Evolutionary conservation across 106 monocot species (phyloP), one percentile per base, ranked within the genome.

Genomic region (Dactylorhiza incarnata): DNA sequence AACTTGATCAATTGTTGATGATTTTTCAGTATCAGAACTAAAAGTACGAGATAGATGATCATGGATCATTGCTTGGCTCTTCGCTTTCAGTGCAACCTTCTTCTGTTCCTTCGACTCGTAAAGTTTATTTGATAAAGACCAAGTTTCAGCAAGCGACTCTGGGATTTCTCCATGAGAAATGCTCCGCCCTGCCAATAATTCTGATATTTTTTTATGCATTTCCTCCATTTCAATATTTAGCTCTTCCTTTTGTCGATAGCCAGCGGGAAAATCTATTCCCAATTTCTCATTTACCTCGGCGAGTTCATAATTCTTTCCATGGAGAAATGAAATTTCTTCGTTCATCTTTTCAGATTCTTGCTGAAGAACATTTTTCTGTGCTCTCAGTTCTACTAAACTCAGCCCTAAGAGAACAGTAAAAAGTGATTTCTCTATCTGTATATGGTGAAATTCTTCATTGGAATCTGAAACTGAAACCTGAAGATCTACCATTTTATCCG

Each of bases 371-470:
- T 58, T 75, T 50, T 82, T 94, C 49, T 85, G 78, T 14, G 48
- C 78, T 45, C 61, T 82, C 72, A 92, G 55, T 55, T 82, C 77
- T 12, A 50, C 65, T 16, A 86, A 16, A 74, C 83, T 84, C 13
- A 80, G 82, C 70, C 79, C 66, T 20, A 96, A 74, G 67, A 96
- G 74, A 25, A 86, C 78, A 61, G 66, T 54, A 51, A 85, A 81
- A 68, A 90, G 82, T 63, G 88, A 86, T 49, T 87, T 86, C 80
- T 89, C 88, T 77, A 87, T 24, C 71, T 81, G 24, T 49, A 93
- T 14, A 45, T 43, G 48, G 2, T 76, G 78, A 17, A 83, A 88
- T 59, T 86, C 80, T 77, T 89, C 78, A 67, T 93, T 77, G 2
- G 47, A 45, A 48, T 84, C 85, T 20, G 71, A 84, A 72, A 87